A percentile compares a stretch with the other conserved stretches of the same genome.
Evolutionary conservation across 768 basidiomycete genomes (phyloP).

Genomic region (Melanogaster broomeanus): DNA sequence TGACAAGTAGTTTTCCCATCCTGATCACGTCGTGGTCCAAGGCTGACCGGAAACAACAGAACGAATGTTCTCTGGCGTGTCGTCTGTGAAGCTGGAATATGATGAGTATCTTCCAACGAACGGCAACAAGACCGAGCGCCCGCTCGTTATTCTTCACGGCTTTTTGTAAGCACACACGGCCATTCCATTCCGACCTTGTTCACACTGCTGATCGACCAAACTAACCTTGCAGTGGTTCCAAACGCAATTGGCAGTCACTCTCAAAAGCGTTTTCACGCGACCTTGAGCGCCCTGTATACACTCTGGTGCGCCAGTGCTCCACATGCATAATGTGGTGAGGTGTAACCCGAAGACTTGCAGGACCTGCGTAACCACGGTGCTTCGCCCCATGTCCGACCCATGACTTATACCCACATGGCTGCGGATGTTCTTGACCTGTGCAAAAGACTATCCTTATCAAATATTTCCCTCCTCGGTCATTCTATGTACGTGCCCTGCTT

Average conservation of each 20-base stretch:
- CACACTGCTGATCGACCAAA: slow-evolving; percentile 2
- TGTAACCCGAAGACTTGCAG: slow-evolving; percentile 35
- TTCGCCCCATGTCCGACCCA: slow-evolving; percentile 73
- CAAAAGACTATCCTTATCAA: slow-evolving; percentile 47
- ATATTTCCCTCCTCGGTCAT: slow-evolving; percentile 82
- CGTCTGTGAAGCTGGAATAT: slow-evolving; percentile 31
- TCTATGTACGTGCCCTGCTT: slow-evolving; percentile 66
- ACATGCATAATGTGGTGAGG: background rate
- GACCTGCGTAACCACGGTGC: slow-evolving; percentile 90
- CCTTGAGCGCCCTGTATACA: slow-evolving; percentile 68
- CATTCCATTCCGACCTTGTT: background rate
- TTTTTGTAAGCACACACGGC: slow-evolving; percentile 49
- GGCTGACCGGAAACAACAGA: slow-evolving; percentile 19
- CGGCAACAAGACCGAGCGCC: slow-evolving; percentile 36
- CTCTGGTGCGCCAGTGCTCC: slow-evolving; percentile 50
- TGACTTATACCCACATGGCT: slow-evolving; percentile 81
- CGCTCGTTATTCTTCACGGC: slow-evolving; percentile 63
- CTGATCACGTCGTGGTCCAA: background rate
- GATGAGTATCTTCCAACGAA: slow-evolving; percentile 31
- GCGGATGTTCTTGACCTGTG: slow-evolving; percentile 74
- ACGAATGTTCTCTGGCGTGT: slow-evolving; percentile 13
- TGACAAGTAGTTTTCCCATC: slow-evolving; percentile 4
- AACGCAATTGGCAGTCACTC: slow-evolving; percentile 86
- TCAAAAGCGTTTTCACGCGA: slow-evolving; percentile 72
- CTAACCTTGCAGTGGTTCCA: slow-evolving; percentile 64